phyloP scores from a whole-genome alignment of 306 rosid species.

The Astragalus membranaceus region DNA sequence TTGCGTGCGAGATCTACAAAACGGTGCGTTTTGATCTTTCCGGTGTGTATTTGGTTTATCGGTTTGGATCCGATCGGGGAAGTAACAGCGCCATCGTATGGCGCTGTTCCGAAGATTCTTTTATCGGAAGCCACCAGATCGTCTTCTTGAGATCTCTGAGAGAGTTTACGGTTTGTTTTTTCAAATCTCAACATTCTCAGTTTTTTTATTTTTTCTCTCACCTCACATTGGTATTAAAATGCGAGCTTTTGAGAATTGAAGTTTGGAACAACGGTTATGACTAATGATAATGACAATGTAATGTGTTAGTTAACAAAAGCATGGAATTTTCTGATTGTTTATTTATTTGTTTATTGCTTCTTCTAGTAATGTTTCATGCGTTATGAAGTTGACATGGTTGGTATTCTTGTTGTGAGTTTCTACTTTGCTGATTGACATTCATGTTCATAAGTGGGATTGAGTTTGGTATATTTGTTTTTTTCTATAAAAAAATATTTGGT shows the following conservation, averaged over 20 bases:
- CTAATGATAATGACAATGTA: not conserved
- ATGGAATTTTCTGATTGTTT: not conserved
- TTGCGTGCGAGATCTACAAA: slow-evolving; percentile 40
- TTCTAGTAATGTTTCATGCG: not conserved
- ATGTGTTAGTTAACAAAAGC: not conserved
- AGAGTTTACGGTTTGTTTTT: slow-evolving; percentile 65
- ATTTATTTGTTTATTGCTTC: slow-evolving; percentile 1
- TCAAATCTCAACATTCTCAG: not conserved
- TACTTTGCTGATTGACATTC: not conserved
- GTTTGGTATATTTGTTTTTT: not conserved
- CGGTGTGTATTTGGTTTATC: slow-evolving; percentile 24
- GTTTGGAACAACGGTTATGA: slow-evolving; percentile 29
- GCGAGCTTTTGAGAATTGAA: not conserved
- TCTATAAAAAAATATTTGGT: not conserved
- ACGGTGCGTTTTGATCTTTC: slow-evolving; percentile 18
- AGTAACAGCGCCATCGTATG: slow-evolving; percentile 92
- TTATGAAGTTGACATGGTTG: not conserved
- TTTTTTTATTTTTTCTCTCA: not conserved
- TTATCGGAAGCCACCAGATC: slow-evolving; percentile 98
- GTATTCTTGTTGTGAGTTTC: not conserved
- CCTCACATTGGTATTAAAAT: not conserved
- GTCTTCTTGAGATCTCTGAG: slow-evolving; percentile 96
- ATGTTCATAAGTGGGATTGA: not conserved
- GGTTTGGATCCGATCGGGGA: slow-evolving; percentile 74
- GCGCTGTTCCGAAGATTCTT: slow-evolving; percentile 98